phyloP scores from a whole-genome alignment of 2,329 filamentous ascomycete genomes.

The Coleophoma crateriformis region DNA sequence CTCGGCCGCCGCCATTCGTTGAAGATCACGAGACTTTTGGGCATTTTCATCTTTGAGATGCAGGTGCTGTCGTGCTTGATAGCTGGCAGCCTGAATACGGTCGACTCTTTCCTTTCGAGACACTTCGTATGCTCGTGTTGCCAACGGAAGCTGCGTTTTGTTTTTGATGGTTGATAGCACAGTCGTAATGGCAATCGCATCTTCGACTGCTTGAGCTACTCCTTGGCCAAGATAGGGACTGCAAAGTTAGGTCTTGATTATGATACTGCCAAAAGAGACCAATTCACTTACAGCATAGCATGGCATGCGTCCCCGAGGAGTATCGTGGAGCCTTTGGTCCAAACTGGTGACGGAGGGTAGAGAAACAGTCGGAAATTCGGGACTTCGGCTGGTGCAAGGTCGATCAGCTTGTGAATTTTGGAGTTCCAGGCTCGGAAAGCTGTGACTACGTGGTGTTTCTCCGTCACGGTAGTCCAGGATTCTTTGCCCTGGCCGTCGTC shows the following conservation, averaged over 20 bases:
- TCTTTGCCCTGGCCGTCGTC: constrained; percentile 26
- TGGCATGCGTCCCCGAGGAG: constrained; percentile 54
- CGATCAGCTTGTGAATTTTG: constrained; percentile 7
- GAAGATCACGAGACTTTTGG: constrained; percentile 5
- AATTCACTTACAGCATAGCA: constrained; percentile 41
- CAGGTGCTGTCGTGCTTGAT: constrained; percentile 6
- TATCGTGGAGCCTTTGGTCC: constrained; percentile 4
- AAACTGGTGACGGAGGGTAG: constrained; percentile 1
- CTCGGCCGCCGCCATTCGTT: not conserved
- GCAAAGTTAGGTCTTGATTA: not conserved
- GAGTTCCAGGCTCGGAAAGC: constrained; percentile 9
- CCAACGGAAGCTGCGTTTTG: constrained; percentile 37
- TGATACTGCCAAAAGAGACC: too few species aligned
- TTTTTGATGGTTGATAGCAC: constrained; percentile 38
- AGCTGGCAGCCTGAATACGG: constrained; percentile 8
- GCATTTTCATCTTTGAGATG: constrained; percentile 12
- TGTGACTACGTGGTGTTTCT: constrained; percentile 4
- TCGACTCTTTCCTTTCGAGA: constrained; percentile 44
- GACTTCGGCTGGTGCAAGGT: constrained; percentile 6
- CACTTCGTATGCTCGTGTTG: constrained; percentile 48
- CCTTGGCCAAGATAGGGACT: constrained; percentile 57
- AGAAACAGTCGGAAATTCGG: constrained; percentile 10
- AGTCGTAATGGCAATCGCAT: constrained; percentile 50
- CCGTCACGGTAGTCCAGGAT: constrained; percentile 3
- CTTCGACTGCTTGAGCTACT: constrained; percentile 60